A percentile compares a stretch with the other conserved stretches of the same genome.
These are phyloP conservation scores for Flaveria brownii DNA, from an alignment of 129 eudicot species.

Conservation along the genomic window DNA sequence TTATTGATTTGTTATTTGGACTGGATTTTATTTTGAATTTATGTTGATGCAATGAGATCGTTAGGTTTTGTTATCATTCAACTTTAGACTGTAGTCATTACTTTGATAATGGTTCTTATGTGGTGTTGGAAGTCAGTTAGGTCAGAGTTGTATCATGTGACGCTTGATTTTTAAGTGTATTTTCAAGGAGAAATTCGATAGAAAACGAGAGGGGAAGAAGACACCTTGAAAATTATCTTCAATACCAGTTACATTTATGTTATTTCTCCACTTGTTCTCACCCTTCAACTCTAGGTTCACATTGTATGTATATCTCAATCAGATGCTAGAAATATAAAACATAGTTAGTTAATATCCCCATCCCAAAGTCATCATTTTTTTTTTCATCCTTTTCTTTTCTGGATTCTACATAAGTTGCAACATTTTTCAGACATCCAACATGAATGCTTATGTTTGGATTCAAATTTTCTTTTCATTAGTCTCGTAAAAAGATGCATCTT, in stretches of 20 bases:
- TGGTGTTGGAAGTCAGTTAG: too few species aligned
- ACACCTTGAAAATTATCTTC: too few species aligned
- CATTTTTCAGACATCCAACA: neutral
- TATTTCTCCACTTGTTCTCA: too few species aligned
- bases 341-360: too few species aligned
- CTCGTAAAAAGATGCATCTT: neutral
- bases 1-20: neutral
- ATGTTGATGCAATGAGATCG: neutral
- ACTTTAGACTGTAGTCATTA: neutral
- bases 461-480: neutral
- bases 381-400: neutral
- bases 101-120: neutral
- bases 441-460: neutral
- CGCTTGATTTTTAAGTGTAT: too few species aligned
- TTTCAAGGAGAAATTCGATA: too few species aligned
- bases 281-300: too few species aligned
- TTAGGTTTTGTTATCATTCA: neutral
- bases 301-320: too few species aligned
- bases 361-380: neutral
- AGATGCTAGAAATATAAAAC: too few species aligned
- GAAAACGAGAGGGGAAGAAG: too few species aligned
- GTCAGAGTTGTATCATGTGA: too few species aligned
- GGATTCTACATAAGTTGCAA: neutral
- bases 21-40: neutral
- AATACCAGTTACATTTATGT: too few species aligned